phyloP scores from a whole-genome alignment of 2,329 filamentous ascomycete genomes.

The Trichoderma koningii region DNA sequence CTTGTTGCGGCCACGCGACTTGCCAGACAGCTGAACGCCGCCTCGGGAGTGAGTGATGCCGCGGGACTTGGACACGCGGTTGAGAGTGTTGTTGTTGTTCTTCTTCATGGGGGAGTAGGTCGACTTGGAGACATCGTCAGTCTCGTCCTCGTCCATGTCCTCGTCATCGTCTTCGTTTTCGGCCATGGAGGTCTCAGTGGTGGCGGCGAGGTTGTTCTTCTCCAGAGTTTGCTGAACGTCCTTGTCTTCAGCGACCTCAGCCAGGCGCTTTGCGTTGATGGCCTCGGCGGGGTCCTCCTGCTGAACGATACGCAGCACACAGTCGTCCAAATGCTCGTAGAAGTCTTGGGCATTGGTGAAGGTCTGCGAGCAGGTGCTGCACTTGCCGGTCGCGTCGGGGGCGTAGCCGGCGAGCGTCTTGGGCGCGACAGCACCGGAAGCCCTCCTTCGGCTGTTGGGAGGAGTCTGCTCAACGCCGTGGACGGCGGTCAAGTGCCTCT shows the following conservation, averaged over 20 bases:
- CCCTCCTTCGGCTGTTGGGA: conserved; percentile 84
- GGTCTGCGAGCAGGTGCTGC: conserved; percentile 87
- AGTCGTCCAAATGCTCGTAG: conserved; percentile 91
- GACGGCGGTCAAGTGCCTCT: conserved; percentile 85
- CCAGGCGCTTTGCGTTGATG: conserved; percentile 67
- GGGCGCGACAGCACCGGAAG: conserved; percentile 44
- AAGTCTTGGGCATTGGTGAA: conserved; percentile 96
- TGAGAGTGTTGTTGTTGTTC: conserved; percentile 53
- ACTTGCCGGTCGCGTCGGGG: conserved; percentile 84
- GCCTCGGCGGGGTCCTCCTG: conserved; percentile 70
- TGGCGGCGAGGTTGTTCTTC: conserved; percentile 60
- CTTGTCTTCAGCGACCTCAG: conserved; percentile 65
- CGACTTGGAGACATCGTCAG: conserved; percentile 43
- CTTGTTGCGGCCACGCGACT: conserved; percentile 77
- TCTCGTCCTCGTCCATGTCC: conserved; percentile 54
- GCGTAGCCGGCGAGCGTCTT: conserved; percentile 73
- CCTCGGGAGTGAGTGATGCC: conserved; percentile 79
- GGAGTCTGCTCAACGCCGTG: conserved; percentile 92
- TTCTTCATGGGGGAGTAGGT: conserved; percentile 46
- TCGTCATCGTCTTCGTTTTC: conserved; percentile 59
- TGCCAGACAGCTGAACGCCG: conserved; percentile 61
- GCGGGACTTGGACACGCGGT: conserved; percentile 65
- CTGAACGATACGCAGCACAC: conserved; percentile 70
- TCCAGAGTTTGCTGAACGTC: conserved; percentile 64
- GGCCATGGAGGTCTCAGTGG: conserved; percentile 41